Evolutionary conservation across 2,329 filamentous ascomycete species (phyloP).

Genomic region (Magnaporthiopsis poae): DNA sequence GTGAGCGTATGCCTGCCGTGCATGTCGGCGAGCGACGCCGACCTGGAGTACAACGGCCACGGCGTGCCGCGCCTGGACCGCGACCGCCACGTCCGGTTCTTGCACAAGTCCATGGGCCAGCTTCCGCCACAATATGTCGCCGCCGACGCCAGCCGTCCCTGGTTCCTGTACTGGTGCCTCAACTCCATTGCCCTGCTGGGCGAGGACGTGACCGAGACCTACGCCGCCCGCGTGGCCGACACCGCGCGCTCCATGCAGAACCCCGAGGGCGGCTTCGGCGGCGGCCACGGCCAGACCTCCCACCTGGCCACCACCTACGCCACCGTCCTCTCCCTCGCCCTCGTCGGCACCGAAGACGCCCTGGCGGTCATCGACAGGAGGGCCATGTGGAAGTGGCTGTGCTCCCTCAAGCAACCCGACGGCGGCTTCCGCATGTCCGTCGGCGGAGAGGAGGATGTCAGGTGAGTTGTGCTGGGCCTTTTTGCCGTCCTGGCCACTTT

Average conservation of each 20-base stretch:
- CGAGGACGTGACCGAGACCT: constrained; percentile 54
- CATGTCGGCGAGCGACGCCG: constrained; percentile 42
- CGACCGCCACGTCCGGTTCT: constrained; percentile 49
- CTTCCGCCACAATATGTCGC: constrained; percentile 62
- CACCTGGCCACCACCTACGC: constrained; percentile 89
- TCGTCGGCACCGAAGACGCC: constrained; percentile 65
- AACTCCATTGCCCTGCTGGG: constrained; percentile 66
- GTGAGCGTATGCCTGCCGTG: constrained; percentile 59
- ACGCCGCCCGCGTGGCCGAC: constrained; percentile 58
- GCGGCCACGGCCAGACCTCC: constrained; percentile 80
- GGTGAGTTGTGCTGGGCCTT: constrained; percentile 39
- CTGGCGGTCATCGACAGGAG: constrained; percentile 71
- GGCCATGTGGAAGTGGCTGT: constrained; percentile 85
- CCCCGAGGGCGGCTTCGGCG: constrained; percentile 73
- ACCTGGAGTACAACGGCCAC: constrained; percentile 51
- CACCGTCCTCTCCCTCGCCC: constrained; percentile 63
- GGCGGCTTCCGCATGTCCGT: constrained; percentile 83
- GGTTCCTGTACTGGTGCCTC: constrained; percentile 90
- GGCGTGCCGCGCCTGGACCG: constrained; percentile 69
- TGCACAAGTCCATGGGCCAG: constrained; percentile 46
- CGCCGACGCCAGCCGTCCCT: constrained; percentile 80
- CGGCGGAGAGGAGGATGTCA: constrained; percentile 85
- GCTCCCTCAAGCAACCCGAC: constrained; percentile 70
- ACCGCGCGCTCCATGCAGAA: constrained; percentile 81
- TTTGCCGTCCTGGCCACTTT: background rate